Evolutionary conservation across 495 filamentous ascomycete genomes (phyloP), one percentile per base, ranked within the genome.

Genomic region (Neurospora sp.): DNA sequence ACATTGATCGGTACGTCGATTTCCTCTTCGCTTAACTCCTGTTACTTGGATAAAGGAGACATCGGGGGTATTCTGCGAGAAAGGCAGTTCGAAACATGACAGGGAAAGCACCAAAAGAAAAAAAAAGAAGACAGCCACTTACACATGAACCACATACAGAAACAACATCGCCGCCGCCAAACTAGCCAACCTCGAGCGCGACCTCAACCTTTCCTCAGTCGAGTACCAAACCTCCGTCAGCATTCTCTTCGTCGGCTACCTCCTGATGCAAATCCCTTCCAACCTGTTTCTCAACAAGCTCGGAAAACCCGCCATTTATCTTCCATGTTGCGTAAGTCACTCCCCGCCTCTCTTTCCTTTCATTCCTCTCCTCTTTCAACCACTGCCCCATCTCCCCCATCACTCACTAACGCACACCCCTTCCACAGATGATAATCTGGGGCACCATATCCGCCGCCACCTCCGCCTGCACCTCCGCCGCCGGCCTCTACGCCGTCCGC

Each of bases 161-260:
- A 87, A 88, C 74, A 87, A 86, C 72, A 88, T 88, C 76, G 85
- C 86, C 4, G 84, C 86, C 5, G 86, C 86, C 8, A 83, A 84
- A 66, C 77, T 88, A 39, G 86, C 85, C 20, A 84, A 84, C 0
- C 76, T 89, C 7, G 80, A 86, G 20, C 76, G 81, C 66, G 87
- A 88, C 54, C 80, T 88, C 1, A 69, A 82, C 11, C 78, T 89
- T 38, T 79, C 75, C 75, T 80, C 74, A 40, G 80, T 73, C 73
- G 72, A 89, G 72, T 89, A 85, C 72, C 87, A 91, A 82, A 92
- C 90, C 5, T 82, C 86, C 27, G 86, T 92, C 71, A 89, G 86
- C 77, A 91, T 92, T 69, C 80, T 92, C 62, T 94, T 93, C 76
- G 91, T 93, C 8, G 91, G 92, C 72, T 89, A 89, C 70, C 80